Evolutionary conservation across 257 asterid species (phyloP).

Genomic region (Leonotis leonurus): DNA sequence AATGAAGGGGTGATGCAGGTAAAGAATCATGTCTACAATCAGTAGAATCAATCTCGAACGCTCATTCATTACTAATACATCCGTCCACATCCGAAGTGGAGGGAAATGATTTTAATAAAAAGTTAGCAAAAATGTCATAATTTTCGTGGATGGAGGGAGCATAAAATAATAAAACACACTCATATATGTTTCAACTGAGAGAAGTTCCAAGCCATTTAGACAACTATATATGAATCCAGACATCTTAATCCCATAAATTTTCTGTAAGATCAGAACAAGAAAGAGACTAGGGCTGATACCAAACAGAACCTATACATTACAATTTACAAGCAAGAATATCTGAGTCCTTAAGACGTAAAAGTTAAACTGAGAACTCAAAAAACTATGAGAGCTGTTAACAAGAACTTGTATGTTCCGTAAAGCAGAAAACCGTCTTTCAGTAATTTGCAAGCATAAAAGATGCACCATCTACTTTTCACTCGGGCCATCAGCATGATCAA

Average conservation of each 20-base stretch:
- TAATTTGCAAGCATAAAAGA: not conserved
- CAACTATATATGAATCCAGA: not conserved
- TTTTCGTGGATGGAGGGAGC: too few relatives aligned
- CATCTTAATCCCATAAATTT: not conserved
- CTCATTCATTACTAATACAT: not conserved
- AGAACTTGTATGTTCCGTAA: not conserved
- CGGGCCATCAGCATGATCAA: not conserved
- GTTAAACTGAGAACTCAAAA: not conserved
- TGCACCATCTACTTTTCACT: slow-evolving; percentile 3
- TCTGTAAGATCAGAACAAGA: not conserved
- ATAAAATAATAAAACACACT: too few relatives aligned
- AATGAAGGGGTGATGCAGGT: not conserved
- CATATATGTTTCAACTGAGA: not conserved
- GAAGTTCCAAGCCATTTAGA: not conserved
- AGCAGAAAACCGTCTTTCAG: not conserved
- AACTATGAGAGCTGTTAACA: not conserved
- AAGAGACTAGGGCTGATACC: not conserved
- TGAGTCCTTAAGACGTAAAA: not conserved
- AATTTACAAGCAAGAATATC: not conserved
- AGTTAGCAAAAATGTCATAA: too few relatives aligned
- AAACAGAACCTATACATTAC: not conserved
- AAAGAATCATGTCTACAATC: not conserved
- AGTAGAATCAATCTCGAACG: not conserved
- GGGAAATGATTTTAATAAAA: too few relatives aligned
- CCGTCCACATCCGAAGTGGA: too few relatives aligned